phyloP scores from a whole-genome alignment of 2,329 filamentous ascomycete species.

The Aspergillus carbonarius region DNA sequence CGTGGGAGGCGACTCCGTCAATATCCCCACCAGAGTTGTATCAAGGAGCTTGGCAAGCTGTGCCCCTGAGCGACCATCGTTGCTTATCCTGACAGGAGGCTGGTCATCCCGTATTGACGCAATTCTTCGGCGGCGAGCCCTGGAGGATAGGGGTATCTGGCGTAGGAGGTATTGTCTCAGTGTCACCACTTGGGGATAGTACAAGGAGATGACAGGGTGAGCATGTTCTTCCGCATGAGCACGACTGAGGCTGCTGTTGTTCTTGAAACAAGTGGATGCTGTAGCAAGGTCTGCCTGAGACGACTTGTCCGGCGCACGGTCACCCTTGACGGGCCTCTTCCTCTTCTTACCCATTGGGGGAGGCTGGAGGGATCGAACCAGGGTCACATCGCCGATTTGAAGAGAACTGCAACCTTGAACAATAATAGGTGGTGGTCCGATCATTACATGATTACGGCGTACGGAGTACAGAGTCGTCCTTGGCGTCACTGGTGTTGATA shows the following conservation, averaged over 20 bases:
- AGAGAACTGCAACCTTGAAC: background rate
- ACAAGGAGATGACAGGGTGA: slow-evolving; percentile 66
- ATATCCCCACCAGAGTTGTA: slow-evolving; percentile 63
- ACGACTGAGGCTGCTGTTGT: slow-evolving; percentile 9
- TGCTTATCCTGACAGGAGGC: slow-evolving; percentile 11
- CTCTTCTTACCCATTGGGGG: slow-evolving; percentile 32
- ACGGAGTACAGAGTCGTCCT: background rate
- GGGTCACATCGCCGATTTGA: background rate
- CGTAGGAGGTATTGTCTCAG: slow-evolving; percentile 70
- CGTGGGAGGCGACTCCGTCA: slow-evolving; percentile 32
- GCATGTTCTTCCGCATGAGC: slow-evolving; percentile 16
- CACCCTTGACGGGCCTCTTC: slow-evolving; percentile 39
- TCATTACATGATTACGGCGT: background rate
- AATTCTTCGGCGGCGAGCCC: slow-evolving; percentile 49
- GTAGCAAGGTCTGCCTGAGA: slow-evolving; percentile 29
- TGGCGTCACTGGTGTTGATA: background rate
- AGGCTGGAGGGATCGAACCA: background rate
- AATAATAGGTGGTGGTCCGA: background rate
- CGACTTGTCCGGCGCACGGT: slow-evolving; percentile 12
- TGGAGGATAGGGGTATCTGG: slow-evolving; percentile 66
- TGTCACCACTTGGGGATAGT: slow-evolving; percentile 65
- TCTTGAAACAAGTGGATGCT: slow-evolving; percentile 20
- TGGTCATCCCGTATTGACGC: slow-evolving; percentile 30
- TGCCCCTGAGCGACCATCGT: slow-evolving; percentile 5
- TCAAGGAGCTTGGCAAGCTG: slow-evolving; percentile 63